phyloP scores from a whole-genome alignment of 495 filamentous ascomycete genomes.

The Hypomontagnella submonticulosa region DNA sequence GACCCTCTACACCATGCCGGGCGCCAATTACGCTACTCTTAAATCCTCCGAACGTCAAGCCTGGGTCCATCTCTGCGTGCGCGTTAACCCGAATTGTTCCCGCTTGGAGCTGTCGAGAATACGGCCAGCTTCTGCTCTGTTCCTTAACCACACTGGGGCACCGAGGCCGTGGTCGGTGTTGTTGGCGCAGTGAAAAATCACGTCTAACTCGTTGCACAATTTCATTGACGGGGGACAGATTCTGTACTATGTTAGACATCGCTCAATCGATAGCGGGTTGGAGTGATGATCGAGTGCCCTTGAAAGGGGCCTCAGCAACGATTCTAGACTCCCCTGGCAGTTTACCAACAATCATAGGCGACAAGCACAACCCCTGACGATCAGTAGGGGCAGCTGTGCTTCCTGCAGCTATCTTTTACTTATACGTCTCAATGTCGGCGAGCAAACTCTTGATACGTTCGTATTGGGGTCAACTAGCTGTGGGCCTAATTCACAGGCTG shows the following conservation, averaged over 20 bases:
- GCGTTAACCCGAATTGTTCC: constrained; percentile 37
- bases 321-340: constrained; percentile 64
- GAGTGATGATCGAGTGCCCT: neutral
- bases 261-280: too few relatives aligned
- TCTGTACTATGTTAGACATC: constrained; percentile 52
- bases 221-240: constrained; percentile 56
- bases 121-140: constrained; percentile 55
- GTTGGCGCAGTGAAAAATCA: constrained; percentile 63
- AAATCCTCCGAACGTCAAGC: too few relatives aligned
- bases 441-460: constrained; percentile 57
- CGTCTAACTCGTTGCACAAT: constrained; percentile 63
- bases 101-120: constrained; percentile 56
- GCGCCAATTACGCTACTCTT: too few relatives aligned
- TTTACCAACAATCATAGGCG: constrained; percentile 69
- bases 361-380: constrained; percentile 60
- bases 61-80: too few relatives aligned
- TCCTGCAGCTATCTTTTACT: constrained; percentile 56
- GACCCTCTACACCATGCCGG: too few relatives aligned
- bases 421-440: constrained; percentile 53
- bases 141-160: constrained; percentile 62
- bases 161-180: constrained; percentile 59
- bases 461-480: constrained; percentile 64
- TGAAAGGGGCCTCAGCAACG: constrained; percentile 51
- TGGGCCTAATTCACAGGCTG: constrained; percentile 52
- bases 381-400: constrained; percentile 46